phyloP scores from a whole-genome alignment of 78 protist species.

The Blattamonas nauphoetae region DNA sequence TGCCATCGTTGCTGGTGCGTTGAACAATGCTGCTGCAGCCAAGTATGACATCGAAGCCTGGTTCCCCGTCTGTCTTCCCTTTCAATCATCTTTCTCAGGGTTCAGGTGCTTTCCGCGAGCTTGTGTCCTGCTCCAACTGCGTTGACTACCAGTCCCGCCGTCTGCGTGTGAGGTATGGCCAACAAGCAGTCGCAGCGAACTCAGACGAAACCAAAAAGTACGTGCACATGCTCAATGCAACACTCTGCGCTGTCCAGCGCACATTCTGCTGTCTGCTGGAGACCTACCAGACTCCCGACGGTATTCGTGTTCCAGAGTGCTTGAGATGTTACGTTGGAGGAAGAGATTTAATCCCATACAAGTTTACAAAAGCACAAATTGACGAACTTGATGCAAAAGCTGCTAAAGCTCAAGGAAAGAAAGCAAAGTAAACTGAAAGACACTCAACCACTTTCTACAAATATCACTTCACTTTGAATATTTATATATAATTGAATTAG shows the following conservation, averaged over 20 bases:
- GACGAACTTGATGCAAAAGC: neutral
- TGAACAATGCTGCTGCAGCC: constrained; percentile 97
- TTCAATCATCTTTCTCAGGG: no score
- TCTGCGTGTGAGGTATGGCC: constrained; percentile 23
- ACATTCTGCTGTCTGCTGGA: constrained; percentile 94
- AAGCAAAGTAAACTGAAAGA: neutral
- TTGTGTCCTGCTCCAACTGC: constrained; percentile 99
- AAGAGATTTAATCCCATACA: neutral
- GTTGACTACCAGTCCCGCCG: constrained; percentile 77
- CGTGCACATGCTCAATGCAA: constrained; percentile 97
- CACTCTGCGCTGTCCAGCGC: constrained; percentile 90
- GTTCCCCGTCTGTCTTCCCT: no score
- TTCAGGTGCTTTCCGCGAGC: constrained; percentile 80
- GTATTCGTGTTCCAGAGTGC: constrained; percentile 25
- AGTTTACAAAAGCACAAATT: neutral
- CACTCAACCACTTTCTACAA: no score
- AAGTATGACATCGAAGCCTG: constrained; percentile 98
- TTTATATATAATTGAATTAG: no score
- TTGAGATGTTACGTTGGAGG: neutral
- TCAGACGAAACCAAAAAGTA: constrained; percentile 61
- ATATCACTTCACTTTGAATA: no score
- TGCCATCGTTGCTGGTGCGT: constrained; percentile 85
- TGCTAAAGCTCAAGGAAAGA: neutral
- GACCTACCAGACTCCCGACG: constrained; percentile 85
- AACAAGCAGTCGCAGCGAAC: constrained; percentile 20